phyloP scores from a whole-genome alignment of 1,284 basidiomycete species.

The Tylopilus orsonianus region DNA sequence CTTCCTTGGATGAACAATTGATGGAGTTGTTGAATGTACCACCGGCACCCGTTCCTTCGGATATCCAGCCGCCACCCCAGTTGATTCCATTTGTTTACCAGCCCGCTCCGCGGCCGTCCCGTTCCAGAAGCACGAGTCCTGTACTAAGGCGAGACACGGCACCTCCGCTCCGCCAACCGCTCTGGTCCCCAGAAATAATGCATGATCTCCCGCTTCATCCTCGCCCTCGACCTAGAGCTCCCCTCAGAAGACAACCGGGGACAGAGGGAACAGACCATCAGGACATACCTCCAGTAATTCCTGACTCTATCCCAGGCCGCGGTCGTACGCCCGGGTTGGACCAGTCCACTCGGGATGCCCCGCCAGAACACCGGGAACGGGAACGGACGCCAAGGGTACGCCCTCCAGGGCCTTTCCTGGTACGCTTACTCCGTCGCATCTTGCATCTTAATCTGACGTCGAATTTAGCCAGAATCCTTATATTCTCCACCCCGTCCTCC shows the following conservation, averaged over 20 bases:
- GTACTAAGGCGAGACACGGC: slow-evolving; percentile 19
- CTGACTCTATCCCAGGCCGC: slow-evolving; percentile 1
- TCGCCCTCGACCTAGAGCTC: slow-evolving; percentile 7
- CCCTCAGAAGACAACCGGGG: slow-evolving; percentile 6
- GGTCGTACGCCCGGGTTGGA: slow-evolving; percentile 12
- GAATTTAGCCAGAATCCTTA: slow-evolving; percentile 21
- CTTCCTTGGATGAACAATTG: slow-evolving; percentile 56
- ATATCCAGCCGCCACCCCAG: slow-evolving; percentile 51
- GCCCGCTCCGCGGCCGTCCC: slow-evolving; percentile 41
- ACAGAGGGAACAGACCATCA: background rate
- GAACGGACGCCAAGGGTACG: slow-evolving; percentile 28
- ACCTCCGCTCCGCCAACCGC: slow-evolving; percentile 22
- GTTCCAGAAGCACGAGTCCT: slow-evolving; percentile 48
- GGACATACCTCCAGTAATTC: slow-evolving; percentile 15
- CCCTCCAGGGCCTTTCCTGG: slow-evolving; percentile 22
- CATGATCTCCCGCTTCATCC: slow-evolving; percentile 18
- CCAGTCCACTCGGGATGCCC: slow-evolving; percentile 7
- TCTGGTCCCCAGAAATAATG: slow-evolving; percentile 23
- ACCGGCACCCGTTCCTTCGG: slow-evolving; percentile 38
- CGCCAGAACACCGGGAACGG: slow-evolving; percentile 13
- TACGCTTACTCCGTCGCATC: slow-evolving; percentile 5
- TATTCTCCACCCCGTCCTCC: slow-evolving; percentile 25
- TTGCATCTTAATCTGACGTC: slow-evolving; percentile 2
- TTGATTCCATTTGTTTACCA: slow-evolving; percentile 55
- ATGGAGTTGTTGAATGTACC: slow-evolving; percentile 55